These are phyloP conservation scores for Zalerion maritima DNA, from an alignment of 495 filamentous ascomycete species.

Conservation along the genomic window DNA sequence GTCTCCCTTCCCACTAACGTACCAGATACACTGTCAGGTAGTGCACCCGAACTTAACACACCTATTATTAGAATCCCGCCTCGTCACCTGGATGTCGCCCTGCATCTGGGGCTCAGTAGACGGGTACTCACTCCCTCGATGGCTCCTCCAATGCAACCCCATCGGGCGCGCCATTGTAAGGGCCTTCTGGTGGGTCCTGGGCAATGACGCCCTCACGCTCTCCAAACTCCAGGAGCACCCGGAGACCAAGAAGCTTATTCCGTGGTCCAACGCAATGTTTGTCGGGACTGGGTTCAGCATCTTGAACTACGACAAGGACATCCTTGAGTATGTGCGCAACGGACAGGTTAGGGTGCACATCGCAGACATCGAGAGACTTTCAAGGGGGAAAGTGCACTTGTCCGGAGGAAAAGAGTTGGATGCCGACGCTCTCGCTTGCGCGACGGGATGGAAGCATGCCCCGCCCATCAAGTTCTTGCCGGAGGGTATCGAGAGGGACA, in stretches of 20 bases:
- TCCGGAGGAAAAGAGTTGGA: slow-evolving; percentile 37
- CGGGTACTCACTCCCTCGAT: slow-evolving; percentile 22
- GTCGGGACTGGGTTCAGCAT: slow-evolving; percentile 46
- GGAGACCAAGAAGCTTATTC: slow-evolving; percentile 47
- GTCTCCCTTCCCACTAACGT: slow-evolving; percentile 4
- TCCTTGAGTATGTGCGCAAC: slow-evolving; percentile 46
- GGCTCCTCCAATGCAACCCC: slow-evolving; percentile 50
- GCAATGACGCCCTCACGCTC: slow-evolving; percentile 40
- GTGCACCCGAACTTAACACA: too few species aligned
- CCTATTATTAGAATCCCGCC: slow-evolving; percentile 17
- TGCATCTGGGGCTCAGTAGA: slow-evolving; percentile 29
- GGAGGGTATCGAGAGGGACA: slow-evolving; percentile 31
- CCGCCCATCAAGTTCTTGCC: slow-evolving; percentile 51
- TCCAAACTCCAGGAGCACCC: slow-evolving; percentile 47
- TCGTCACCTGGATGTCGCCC: slow-evolving; percentile 30
- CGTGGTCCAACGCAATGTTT: slow-evolving; percentile 51
- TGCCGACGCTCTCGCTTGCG: slow-evolving; percentile 52
- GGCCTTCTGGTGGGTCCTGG: slow-evolving; percentile 50
- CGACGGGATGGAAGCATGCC: slow-evolving; percentile 52
- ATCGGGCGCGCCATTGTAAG: slow-evolving; percentile 55
- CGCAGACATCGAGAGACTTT: slow-evolving; percentile 42
- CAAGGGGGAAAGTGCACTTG: slow-evolving; percentile 35
- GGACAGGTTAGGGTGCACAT: slow-evolving; percentile 48
- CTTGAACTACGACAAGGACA: slow-evolving; percentile 52
- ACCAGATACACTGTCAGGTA: not conserved